Percentiles rank a stretch among this genome's conserved stretches.
Conservation (phyloP, 495 filamentous ascomycete species). For the Lasiosphaeria ovina region DNA sequence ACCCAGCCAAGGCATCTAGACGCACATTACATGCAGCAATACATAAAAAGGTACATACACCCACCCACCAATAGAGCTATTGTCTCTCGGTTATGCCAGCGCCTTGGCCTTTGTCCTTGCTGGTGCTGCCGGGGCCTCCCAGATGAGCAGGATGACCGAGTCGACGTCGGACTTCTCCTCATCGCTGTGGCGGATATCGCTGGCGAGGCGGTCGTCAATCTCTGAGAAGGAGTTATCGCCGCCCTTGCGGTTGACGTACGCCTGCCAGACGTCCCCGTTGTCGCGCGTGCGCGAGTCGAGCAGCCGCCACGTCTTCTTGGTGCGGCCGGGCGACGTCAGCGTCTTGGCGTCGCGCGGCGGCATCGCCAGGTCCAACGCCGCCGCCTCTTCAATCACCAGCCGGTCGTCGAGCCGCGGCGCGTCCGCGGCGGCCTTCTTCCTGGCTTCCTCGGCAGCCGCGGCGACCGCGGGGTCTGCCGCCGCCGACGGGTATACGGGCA, state of each 20-base stretch:
- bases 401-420: conserved; percentile 15
- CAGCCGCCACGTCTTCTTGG: conserved; percentile 34
- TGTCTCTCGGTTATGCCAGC: too few species aligned
- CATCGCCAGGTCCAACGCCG: not conserved
- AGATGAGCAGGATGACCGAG: conserved; percentile 33
- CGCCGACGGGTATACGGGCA: conserved; percentile 6
- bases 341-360: conserved; percentile 12
- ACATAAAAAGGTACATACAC: too few species aligned
- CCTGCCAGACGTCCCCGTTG: conserved; percentile 39
- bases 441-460: not conserved
- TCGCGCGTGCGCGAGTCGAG: conserved; percentile 27
- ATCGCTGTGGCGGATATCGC: conserved; percentile 26
- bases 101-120: not conserved
- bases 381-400: conserved; percentile 21
- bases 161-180: conserved; percentile 30
- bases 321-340: conserved; percentile 30
- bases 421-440: conserved; percentile 2
- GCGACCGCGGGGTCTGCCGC: not conserved
- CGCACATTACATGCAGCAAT: too few species aligned
- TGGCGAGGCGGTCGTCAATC: conserved; percentile 27
- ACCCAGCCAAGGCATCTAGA: too few species aligned
- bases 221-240: conserved; percentile 28
- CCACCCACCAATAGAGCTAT: too few species aligned
- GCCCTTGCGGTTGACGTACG: conserved; percentile 34
- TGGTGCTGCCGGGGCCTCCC: conserved; percentile 16